Conservation (phyloP, 2,329 filamentous ascomycete species). For the Aspergillus caelatus region DNA sequence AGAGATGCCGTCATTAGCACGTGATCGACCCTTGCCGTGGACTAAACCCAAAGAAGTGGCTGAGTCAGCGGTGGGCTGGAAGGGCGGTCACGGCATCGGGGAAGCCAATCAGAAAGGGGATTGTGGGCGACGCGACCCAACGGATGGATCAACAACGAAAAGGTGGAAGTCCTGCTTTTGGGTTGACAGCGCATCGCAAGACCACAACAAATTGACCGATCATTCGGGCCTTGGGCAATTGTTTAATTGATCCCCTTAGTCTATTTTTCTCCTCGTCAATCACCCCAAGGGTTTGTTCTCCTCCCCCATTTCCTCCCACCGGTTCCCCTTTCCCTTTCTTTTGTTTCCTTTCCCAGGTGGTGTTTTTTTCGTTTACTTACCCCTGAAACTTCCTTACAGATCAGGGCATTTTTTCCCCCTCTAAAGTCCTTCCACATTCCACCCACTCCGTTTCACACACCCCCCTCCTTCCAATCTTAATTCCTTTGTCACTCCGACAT, state of each 20-base stretch:
- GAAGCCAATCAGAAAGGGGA: slow-evolving; percentile 31
- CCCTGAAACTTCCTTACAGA: slow-evolving; percentile 31
- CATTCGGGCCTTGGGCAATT: slow-evolving; percentile 18
- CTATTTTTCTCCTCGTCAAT: slow-evolving; percentile 15
- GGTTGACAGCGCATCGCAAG: slow-evolving; percentile 47
- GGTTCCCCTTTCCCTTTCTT: slow-evolving; percentile 18
- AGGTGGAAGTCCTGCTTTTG: slow-evolving; percentile 15
- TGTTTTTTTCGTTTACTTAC: slow-evolving; percentile 28
- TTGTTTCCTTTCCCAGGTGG: slow-evolving; percentile 25
- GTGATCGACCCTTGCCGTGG: slow-evolving; percentile 10
- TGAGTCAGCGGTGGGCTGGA: slow-evolving; percentile 28
- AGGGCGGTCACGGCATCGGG: slow-evolving; percentile 17
- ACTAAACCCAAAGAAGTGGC: slow-evolving; percentile 6
- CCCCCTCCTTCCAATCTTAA: slow-evolving; percentile 26
- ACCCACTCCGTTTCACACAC: slow-evolving; percentile 15
- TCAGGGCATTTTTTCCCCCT: slow-evolving; percentile 32
- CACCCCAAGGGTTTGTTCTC: slow-evolving; percentile 15
- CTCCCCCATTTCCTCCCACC: slow-evolving; percentile 18
- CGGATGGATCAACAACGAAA: slow-evolving; percentile 37
- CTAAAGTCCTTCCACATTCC: slow-evolving; percentile 26
- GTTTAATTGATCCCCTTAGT: slow-evolving; percentile 11
- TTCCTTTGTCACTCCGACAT: slow-evolving; percentile 22
- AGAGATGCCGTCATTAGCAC: slow-evolving; percentile 21
- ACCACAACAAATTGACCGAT: slow-evolving; percentile 51
- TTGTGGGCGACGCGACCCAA: slow-evolving; percentile 39